phyloP scores from a whole-genome alignment of 176 grass and related monocot species.

The Lolium multiflorum region DNA sequence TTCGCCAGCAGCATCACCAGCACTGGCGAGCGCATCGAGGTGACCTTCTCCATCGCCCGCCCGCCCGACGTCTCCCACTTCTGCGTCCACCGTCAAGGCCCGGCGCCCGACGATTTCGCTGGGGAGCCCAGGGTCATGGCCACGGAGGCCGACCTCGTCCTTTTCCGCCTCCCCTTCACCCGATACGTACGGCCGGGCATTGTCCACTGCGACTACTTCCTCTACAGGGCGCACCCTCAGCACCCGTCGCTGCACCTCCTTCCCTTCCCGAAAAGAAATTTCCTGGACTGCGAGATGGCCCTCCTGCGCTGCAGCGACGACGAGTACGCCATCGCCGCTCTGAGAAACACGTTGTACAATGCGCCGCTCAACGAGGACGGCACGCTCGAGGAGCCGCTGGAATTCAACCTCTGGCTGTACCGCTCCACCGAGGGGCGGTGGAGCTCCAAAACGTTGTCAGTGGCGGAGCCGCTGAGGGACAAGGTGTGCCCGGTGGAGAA shows the following conservation, averaged over 20 bases:
- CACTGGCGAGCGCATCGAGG: background rate
- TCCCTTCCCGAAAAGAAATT: background rate
- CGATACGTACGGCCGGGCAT: no score
- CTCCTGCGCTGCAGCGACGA: background rate
- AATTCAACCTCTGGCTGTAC: background rate
- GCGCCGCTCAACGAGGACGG: background rate
- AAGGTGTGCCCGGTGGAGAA: background rate
- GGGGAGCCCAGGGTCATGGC: background rate
- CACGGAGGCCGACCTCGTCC: background rate
- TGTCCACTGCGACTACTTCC: background rate
- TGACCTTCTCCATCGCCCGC: background rate
- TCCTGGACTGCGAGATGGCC: background rate
- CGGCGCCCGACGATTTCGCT: background rate
- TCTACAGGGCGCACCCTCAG: background rate
- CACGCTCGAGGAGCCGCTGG: background rate
- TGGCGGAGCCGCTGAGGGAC: background rate
- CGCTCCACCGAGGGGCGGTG: background rate
- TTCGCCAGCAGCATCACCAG: background rate
- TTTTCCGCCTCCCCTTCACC: background rate
- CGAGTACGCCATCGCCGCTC: background rate
- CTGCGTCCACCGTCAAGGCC: background rate
- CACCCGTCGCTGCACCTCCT: background rate
- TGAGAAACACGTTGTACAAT: background rate
- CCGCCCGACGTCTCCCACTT: slow-evolving; percentile 3
- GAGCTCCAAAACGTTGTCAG: background rate